Percentiles rank a stretch among this genome's conserved stretches.
These are phyloP conservation scores for Colletotrichum australisinense DNA, from an alignment of 2,329 filamentous ascomycete genomes.

Conservation along the genomic window DNA sequence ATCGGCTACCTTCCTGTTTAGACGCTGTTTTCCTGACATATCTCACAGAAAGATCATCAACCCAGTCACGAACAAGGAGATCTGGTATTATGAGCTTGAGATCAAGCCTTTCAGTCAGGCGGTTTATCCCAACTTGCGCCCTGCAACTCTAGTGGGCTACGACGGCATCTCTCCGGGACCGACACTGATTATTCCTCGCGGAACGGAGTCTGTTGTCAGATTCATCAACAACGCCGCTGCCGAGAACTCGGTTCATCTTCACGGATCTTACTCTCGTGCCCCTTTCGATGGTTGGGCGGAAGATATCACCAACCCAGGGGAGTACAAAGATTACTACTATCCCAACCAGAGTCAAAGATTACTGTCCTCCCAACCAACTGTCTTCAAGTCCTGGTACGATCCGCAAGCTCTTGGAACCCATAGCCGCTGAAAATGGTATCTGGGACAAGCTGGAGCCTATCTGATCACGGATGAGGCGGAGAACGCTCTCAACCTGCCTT, in stretches of 20 bases:
- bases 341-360: no score
- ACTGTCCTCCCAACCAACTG: no score
- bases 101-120: slow-evolving; percentile 48
- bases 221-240: slow-evolving; percentile 60
- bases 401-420: no score
- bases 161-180: slow-evolving; percentile 62
- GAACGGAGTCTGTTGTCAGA: slow-evolving; percentile 59
- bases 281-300: slow-evolving; percentile 62
- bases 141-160: slow-evolving; percentile 51
- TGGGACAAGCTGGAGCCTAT: slow-evolving; percentile 67
- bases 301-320: slow-evolving; percentile 59
- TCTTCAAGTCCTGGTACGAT: no score
- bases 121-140: slow-evolving; percentile 49
- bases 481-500: slow-evolving; percentile 59
- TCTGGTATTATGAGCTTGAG: slow-evolving; percentile 51
- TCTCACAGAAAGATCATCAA: slow-evolving; percentile 45
- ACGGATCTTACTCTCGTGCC: slow-evolving; percentile 62
- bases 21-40: background rate
- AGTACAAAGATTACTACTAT: slow-evolving; percentile 73
- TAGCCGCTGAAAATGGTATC: slow-evolving; percentile 68
- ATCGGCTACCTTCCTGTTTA: slow-evolving; percentile 25
- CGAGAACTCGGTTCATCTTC: slow-evolving; percentile 63
- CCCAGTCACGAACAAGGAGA: slow-evolving; percentile 45
- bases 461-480: slow-evolving; percentile 63
- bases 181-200: slow-evolving; percentile 56